Percentiles rank a stretch among this genome's conserved stretches.
Evolutionary conservation across 1,139 yeast genomes (phyloP).

Genomic region (Candida tunisiensis): DNA sequence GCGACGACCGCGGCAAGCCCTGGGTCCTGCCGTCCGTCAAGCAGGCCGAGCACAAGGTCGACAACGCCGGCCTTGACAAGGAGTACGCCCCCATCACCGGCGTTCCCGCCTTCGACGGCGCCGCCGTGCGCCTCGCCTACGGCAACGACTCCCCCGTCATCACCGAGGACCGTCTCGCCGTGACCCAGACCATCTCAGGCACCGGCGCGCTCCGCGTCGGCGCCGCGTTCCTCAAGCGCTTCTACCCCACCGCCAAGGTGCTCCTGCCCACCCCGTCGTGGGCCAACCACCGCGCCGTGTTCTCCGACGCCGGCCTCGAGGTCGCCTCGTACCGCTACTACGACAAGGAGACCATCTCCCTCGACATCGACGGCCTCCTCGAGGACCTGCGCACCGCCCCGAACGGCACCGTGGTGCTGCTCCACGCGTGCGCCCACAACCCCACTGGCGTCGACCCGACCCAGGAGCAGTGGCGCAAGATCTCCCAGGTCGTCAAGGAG

Average conservation of each 20-base stretch:
- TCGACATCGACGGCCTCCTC: conserved; percentile 56
- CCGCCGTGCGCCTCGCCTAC: conserved; percentile 50
- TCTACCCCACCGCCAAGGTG: conserved; percentile 30
- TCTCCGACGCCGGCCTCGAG: conserved; percentile 26
- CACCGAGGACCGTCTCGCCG: conserved; percentile 31
- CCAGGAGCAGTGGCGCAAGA: conserved; percentile 59
- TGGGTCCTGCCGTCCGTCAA: conserved; percentile 84
- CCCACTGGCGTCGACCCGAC: conserved; percentile 93
- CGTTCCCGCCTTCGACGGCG: conserved; percentile 50
- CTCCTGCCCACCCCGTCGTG: conserved; percentile 56
- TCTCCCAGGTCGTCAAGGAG: conserved; percentile 40
- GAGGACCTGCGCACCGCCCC: conserved; percentile 55
- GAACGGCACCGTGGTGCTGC: conserved; percentile 34
- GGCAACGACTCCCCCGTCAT: conserved; percentile 25
- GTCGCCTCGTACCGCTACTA: conserved; percentile 49
- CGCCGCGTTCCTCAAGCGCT: conserved; percentile 40
- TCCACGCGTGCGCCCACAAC: conserved; percentile 94
- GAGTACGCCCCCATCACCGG: conserved; percentile 87
- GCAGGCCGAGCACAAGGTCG: conserved; percentile 26
- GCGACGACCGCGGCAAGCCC: conserved; percentile 86
- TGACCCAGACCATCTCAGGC: conserved; percentile 56
- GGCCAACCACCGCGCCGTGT: conserved; percentile 52
- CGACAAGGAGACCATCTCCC: conserved; percentile 41
- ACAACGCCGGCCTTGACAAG: conserved; percentile 45
- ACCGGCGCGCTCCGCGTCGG: conserved; percentile 62